A percentile compares a stretch with the other conserved stretches of the same genome.
These are phyloP conservation scores for Piper betle DNA, from an alignment of 164 flowering plant species.

Conservation along the genomic window DNA sequence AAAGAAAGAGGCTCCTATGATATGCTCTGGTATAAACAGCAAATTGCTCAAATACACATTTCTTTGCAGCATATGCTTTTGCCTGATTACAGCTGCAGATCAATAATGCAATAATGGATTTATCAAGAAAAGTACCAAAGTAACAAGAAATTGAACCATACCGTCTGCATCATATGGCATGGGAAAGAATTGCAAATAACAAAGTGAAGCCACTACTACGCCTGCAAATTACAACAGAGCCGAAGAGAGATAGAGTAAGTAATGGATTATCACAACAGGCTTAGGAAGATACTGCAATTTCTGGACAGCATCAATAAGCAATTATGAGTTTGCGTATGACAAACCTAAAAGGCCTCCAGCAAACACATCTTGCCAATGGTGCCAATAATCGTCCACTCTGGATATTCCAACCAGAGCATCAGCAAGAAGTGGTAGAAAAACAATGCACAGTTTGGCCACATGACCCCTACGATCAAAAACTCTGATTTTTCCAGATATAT, in stretches of 20 bases:
- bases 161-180: conserved; percentile 7
- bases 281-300: too few relatives aligned
- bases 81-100: too few relatives aligned
- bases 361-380: conserved; percentile 81
- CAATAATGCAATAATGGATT: too few relatives aligned
- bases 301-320: too few relatives aligned
- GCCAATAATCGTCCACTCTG: conserved; percentile 78
- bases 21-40: too few relatives aligned
- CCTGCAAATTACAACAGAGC: conserved; percentile 3
- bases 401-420: conserved; percentile 63
- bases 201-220: conserved; percentile 6
- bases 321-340: not conserved
- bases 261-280: not conserved
- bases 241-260: not conserved
- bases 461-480: conserved; percentile 58
- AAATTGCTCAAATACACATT: too few relatives aligned
- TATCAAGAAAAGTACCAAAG: not conserved
- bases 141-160: conserved; percentile 1
- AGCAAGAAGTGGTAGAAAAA: conserved; percentile 43
- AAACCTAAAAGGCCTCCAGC: conserved; percentile 65
- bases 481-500: conserved; percentile 54
- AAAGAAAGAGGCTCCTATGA: too few relatives aligned
- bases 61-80: too few relatives aligned
- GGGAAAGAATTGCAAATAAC: conserved; percentile 12
- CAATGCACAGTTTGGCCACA: conserved; percentile 56